These are phyloP conservation scores for Dactylis glomerata DNA, from an alignment of 176 grass and related monocot species.

Conservation along the genomic window DNA sequence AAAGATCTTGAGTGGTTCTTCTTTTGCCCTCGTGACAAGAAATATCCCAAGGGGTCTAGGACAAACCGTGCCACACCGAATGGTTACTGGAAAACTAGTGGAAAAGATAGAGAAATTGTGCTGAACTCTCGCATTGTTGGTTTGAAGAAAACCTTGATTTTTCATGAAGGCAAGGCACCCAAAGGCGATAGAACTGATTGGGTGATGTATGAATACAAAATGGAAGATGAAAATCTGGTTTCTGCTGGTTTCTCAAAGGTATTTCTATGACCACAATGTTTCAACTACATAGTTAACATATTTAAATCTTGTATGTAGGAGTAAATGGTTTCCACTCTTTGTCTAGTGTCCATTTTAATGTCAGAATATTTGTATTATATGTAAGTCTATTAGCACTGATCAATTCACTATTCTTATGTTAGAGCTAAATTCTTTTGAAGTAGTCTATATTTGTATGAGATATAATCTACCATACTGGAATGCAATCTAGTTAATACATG, in stretches of 20 bases:
- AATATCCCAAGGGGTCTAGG: slow-evolving; percentile 76
- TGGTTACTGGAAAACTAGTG: slow-evolving; percentile 97
- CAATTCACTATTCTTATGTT: neutral
- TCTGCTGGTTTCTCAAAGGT: slow-evolving; percentile 76
- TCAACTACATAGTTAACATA: neutral
- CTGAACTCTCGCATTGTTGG: slow-evolving; percentile 66
- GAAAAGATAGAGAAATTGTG: slow-evolving; percentile 67
- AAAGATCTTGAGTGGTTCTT: slow-evolving; percentile 96
- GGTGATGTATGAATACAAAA: slow-evolving; percentile 97
- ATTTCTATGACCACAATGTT: neutral
- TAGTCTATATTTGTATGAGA: neutral
- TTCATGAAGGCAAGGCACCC: slow-evolving; percentile 81
- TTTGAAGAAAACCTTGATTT: slow-evolving; percentile 83
- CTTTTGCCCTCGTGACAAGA: slow-evolving; percentile 80
- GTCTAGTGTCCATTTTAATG: neutral
- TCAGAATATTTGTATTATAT: neutral
- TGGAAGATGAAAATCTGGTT: slow-evolving; percentile 46
- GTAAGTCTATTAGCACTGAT: neutral
- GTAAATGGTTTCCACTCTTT: neutral
- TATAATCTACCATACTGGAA: neutral
- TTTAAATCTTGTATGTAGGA: neutral
- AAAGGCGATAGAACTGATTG: slow-evolving; percentile 80
- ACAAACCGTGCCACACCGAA: slow-evolving; percentile 77
- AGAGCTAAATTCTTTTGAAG: neutral
- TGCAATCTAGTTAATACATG: neutral